phyloP scores from a whole-genome alignment of 371 early-diverging fungal genomes.

The Haplosporangium sp. region DNA sequence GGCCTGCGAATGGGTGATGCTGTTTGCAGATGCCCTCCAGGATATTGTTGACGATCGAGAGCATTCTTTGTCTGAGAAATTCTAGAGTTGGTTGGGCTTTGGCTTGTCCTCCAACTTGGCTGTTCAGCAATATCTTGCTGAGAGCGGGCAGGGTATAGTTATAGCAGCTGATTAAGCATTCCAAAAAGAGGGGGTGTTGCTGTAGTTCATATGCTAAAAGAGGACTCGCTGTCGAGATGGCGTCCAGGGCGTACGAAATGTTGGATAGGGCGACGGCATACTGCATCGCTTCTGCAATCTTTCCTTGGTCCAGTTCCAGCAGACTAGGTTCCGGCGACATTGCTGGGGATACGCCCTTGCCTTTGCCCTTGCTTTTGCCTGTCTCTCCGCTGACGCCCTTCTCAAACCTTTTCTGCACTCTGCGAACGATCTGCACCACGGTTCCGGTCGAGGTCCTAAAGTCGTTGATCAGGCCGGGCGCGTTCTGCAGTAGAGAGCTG shows the following conservation, averaged over 20 bases:
- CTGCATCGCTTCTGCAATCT: conserved; percentile 32
- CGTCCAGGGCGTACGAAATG: conserved; percentile 33
- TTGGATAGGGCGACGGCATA: conserved; percentile 33
- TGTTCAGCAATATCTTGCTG: conserved; percentile 20
- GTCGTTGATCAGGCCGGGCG: conserved; percentile 38
- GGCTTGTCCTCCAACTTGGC: conserved; percentile 7
- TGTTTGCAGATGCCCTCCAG: conserved; percentile 37
- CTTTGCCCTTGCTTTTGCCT: conserved; percentile 50
- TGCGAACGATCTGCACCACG: conserved; percentile 54
- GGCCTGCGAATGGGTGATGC: neutral
- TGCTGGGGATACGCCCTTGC: conserved; percentile 28
- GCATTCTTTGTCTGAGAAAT: conserved; percentile 30
- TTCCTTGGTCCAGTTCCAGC: conserved; percentile 20
- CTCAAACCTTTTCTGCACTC: conserved; percentile 51
- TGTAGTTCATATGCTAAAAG: conserved; percentile 23
- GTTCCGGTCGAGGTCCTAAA: conserved; percentile 39
- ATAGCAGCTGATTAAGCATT: conserved; percentile 42
- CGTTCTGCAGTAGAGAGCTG: conserved; percentile 26
- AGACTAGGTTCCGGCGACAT: conserved; percentile 20
- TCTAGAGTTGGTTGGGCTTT: conserved; percentile 16
- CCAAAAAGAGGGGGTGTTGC: conserved; percentile 27
- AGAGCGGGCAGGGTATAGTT: conserved; percentile 53
- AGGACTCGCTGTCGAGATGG: conserved; percentile 30
- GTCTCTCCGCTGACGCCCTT: conserved; percentile 36
- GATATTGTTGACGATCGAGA: conserved; percentile 45